A percentile compares a stretch with the other conserved stretches of the same genome.
Evolutionary conservation across 192 early-diverging fungal genomes (phyloP).

Genomic region (Fimicolochytrium jonesii): DNA sequence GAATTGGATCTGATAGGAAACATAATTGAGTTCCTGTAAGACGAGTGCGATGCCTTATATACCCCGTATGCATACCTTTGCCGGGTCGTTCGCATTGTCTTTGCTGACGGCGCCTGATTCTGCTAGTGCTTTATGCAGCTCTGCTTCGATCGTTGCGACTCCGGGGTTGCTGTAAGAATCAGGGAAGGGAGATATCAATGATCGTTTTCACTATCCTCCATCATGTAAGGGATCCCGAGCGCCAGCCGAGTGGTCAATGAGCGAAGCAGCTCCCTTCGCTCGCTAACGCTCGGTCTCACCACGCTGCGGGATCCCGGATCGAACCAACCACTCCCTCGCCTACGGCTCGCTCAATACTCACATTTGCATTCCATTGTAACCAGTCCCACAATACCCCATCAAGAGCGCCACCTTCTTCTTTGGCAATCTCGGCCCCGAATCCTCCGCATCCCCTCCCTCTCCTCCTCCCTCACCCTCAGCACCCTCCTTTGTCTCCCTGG

Average conservation of each 20-base stretch:
- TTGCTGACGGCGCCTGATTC: constrained; percentile 76
- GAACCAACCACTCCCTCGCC: no score
- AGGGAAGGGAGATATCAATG: no score
- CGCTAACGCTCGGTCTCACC: background rate
- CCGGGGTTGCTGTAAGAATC: constrained; percentile 58
- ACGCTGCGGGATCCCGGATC: background rate
- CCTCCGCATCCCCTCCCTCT: no score
- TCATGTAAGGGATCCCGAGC: no score
- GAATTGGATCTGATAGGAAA: constrained; percentile 64
- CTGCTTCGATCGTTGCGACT: constrained; percentile 73
- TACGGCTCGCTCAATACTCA: no score
- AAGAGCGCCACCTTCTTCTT: constrained; percentile 88
- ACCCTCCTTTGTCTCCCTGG: no score
- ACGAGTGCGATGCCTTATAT: constrained; percentile 70
- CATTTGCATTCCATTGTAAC: constrained; percentile 97
- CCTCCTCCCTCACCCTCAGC: no score
- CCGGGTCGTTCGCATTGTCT: constrained; percentile 79
- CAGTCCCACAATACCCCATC: constrained; percentile 91
- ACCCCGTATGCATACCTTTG: constrained; percentile 36
- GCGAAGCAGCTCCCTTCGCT: background rate
- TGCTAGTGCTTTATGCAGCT: constrained; percentile 82
- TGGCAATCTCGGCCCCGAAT: constrained; percentile 35
- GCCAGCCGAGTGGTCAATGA: background rate
- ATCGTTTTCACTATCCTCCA: background rate
- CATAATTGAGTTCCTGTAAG: no score